Evolutionary conservation across 1,139 yeast species (phyloP), one percentile per base, ranked within the genome.

Genomic region (Hanseniaspora uvarum): DNA sequence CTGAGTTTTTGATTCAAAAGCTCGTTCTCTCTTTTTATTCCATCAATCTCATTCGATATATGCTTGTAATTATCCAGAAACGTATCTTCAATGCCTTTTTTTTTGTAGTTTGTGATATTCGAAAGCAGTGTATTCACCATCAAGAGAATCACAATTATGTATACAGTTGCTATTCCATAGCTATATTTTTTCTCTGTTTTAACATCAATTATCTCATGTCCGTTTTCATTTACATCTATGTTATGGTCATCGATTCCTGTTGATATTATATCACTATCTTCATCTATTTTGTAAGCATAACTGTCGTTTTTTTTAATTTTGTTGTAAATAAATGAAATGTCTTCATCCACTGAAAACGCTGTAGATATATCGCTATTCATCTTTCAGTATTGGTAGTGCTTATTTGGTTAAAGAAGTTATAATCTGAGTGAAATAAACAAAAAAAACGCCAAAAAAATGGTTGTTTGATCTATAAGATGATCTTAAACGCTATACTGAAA

Each of bases 131-230:
- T 8, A 26, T 24, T 31, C 28, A n/a, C 23, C 5, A 34, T 23
- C 19, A 34, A 5, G 4, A 43, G 21, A n/a, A 49, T 5, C 5
- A 41, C 5, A 26, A 41, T 26, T 12, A 41, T 7, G 23, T 49
- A 49, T 10, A 49, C 36, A n/a, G 41, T 34, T n/a, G 43, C 47
- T 2, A 43, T 34, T 19, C 46, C 53, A n/a, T 48, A 48, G 30
- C 37, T 48, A 34, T 48, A 48, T 39, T 40, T 48, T 14, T 23
- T 39, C 24, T 48, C 46, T 24, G 46, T 48, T 40, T 33, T 48
- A 10, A 49, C 31, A 34, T 49, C 47, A n/a, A 41, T 41, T 16
- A 41, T 31, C 19, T 44, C 46, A 28, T 31, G 34, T 14, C 14
- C n/a, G 34, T 12, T 26, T n/a, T n/a, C n/a, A n/a, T n/a, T n/a